Base-by-base conservation (phyloP, 371 early-diverging fungal genomes). In the Amoeboaphelidium occidentale region DNA sequence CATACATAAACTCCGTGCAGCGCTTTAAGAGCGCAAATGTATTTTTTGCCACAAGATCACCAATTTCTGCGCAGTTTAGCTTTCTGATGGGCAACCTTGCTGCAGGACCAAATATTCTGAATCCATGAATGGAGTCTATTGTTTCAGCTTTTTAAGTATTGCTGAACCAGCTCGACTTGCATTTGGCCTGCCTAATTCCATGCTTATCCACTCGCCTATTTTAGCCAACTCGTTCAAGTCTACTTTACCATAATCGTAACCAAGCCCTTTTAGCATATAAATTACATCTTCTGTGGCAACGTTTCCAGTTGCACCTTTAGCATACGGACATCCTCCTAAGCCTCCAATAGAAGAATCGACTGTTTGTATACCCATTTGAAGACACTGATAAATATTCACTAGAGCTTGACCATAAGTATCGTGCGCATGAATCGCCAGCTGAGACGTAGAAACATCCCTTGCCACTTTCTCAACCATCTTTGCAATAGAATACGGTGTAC, bases 321-420 rank as follows among this genome's bases (percentile, higher is more conserved):
- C 93, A 67, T 86, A 94, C 24, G 96, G 96, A 55, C 96, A 94
- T 25, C 96, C 96, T 42, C 93, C 77, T 28, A 94, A 68, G 12
- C 96, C 96, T 21, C 88, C 84, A 21, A 90, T 79, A 0, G 88
- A 84, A 46, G 81, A 77, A 60, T 94, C 96, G 2, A 94, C 83
- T 0, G 82, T 79, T 17, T 90, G 75, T 45, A 94, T 66, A 2
- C 92, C 94, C 49, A 72, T 67, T 67, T 75, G 56, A 3, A 56
- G 23, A 41, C 24, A 27, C 42, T 21, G 25, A 20, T 32, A 64
- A 48, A 92, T 91, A 54, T 96, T 96, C 27, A 84, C 93, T 39
- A 96, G 64, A 0, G 93, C 96, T 61, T 89, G 91, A 3, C 96
- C 96, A 62, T 91, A 96, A 6, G 96, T 96, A 62, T 96, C 92